Base-by-base conservation (phyloP, 169 alveolate genomes). In the Plasmodium coatneyi region DNA sequence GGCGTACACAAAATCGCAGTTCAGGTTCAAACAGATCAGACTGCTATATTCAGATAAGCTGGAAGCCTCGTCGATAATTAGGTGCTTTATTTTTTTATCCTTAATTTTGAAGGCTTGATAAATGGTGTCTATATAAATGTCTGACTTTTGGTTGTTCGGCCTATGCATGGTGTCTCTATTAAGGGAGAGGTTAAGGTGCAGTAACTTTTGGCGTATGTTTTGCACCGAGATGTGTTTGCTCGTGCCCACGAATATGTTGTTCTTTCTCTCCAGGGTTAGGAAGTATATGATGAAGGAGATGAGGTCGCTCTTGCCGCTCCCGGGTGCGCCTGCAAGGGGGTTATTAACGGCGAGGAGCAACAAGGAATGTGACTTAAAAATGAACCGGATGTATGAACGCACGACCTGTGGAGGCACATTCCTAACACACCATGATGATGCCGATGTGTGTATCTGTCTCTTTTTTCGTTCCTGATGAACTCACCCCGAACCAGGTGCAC, bases 21-120 rank as follows among this genome's bases (percentile, higher is more conserved):
- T 87, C 52, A 87, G 71, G 78, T 87, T 87, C 25, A 87, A 22
- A 39, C 89, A 76, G 3, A 87, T 87, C 41, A 87, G 70, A 56
- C 93, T 87, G 34, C 71, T 79, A n/a, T 87, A 87, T 60, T 87
- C 93, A 1, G 93, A 87, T 60, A 87, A 22, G 49, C 93, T 78
- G 2, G 93, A 87, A 25, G 93, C 93, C 71, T 87, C 93, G 80
- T 87, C 93, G 43, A 87, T 87, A 78, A 87, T 78, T 78, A 87
- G 80, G 70, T 87, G 93, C 70, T 87, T 87, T 32, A 87, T 79
- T 79, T 78, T 78, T 34, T 79, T 87, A 4, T 87, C 93, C 54
- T 87, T 87, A 34, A 87, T 76, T 87, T 87, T 87, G 80, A 78
- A 87, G 16, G 93, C 93, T 87, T 87, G 93, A 56, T 87, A 87